Percentiles rank a stretch among this genome's conserved stretches.
Evolutionary conservation across 2,329 filamentous ascomycete genomes (phyloP).

Genomic region (Rutstroemia sp.): DNA sequence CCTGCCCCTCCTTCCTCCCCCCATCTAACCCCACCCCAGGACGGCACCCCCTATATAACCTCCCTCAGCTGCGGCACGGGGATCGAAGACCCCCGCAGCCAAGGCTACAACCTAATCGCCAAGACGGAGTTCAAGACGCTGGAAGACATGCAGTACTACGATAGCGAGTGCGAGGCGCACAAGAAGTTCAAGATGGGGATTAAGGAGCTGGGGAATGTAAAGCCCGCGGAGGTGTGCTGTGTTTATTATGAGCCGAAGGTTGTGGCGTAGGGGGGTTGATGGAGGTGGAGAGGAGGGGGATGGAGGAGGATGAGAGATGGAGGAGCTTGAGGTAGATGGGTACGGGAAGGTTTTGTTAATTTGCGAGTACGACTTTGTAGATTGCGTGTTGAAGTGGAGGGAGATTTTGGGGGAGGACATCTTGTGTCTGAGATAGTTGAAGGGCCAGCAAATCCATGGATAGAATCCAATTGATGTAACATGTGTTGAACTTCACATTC

Average conservation of each 20-base stretch:
- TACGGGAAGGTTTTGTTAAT: neutral
- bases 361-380: neutral
- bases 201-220: slow-evolving; percentile 10
- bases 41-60: no score
- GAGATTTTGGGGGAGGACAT: no score
- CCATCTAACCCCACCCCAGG: slow-evolving; percentile 16
- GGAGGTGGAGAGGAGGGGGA: neutral
- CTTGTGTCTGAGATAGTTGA: no score
- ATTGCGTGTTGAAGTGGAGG: no score
- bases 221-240: slow-evolving; percentile 21
- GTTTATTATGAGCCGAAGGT: slow-evolving; percentile 25
- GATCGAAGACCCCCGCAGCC: slow-evolving; percentile 40
- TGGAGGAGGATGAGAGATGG: neutral
- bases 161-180: slow-evolving; percentile 48
- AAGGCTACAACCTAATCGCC: slow-evolving; percentile 47
- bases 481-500: neutral
- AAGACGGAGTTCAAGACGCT: slow-evolving; percentile 46
- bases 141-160: slow-evolving; percentile 54
- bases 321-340: no score
- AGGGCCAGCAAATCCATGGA: no score
- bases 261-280: neutral
- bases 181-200: slow-evolving; percentile 34
- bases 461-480: neutral
- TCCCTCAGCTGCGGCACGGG: slow-evolving; percentile 29
- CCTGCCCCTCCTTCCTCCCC: slow-evolving; percentile 47